Evolutionary conservation across 192 early-diverging fungal genomes (phyloP), one percentile per base, ranked within the genome.

Genomic region (Coemansia asiatica): DNA sequence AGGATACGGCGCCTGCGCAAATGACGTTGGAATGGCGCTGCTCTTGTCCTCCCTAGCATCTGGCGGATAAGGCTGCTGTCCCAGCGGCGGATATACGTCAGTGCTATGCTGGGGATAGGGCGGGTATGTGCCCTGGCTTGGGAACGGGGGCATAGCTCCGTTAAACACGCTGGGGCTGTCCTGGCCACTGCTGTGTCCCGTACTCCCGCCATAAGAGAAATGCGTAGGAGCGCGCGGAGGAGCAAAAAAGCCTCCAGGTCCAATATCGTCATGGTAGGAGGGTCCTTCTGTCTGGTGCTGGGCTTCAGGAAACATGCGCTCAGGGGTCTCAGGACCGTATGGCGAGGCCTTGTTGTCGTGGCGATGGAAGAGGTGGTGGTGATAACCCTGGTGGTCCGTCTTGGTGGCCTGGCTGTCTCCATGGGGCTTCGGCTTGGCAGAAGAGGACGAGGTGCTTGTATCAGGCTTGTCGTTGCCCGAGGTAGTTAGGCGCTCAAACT

Each of bases 401-500:
- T 56, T 56, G 55, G 26, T 23, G 55, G 26, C 8, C 49, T 63
- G 26, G 49, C 48, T 53, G 48, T 40, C 48, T 27, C 25, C 25
- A 5, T 27, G 46, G 2, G 59, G 54, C 23, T 61, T 61, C 7
- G 40, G 51, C 23, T 35, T 31, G 8, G 31, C 56, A 9, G 56
- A 6, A 6, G 58, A 40, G 13, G 58, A 60, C 36, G 58, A 56
- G 25, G 55, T n/a, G 16, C 26, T 18, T 5, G 23, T 18, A 8
- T 15, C 61, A 13, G 21, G 40, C 25, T 51, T 55, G 56, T 49
- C 53, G 16, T 69, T 56, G 60, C 48, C 28, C 7, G 68, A 63
- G 12, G 50, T 38, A 15, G n/a, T 58, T 26, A 79, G 71, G 15
- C 58, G 56, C 68, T 79, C 76, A n/a, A 79, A 67, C 44, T 74